Conservation (phyloP, 306 rosid genomes). For the Begonia peltatifolia region DNA sequence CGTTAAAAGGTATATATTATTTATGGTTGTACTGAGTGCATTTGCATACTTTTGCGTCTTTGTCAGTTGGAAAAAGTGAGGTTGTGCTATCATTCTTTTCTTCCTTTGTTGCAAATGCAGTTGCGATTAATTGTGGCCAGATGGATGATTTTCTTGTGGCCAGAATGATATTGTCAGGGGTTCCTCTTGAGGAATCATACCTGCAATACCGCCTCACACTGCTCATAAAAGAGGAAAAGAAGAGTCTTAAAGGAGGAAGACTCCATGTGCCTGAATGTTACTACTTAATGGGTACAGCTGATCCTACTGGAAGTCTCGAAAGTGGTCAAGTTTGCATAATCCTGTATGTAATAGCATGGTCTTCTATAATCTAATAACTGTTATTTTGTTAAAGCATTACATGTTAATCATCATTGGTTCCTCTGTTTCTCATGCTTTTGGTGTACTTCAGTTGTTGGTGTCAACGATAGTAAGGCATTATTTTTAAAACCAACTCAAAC, state of each 20-base stretch:
- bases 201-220: conserved; percentile 30
- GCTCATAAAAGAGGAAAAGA: conserved; percentile 27
- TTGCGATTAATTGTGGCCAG: conserved; percentile 25
- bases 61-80: neutral
- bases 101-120: conserved; percentile 23
- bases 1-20: conserved; percentile 38
- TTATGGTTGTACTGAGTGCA: conserved; percentile 1
- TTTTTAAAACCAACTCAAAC: too few species aligned
- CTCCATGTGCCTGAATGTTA: conserved; percentile 32
- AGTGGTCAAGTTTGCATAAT: conserved; percentile 53
- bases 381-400: too few species aligned
- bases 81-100: neutral
- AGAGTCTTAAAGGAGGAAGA: conserved; percentile 35
- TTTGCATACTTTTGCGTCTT: neutral
- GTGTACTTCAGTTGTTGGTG: too few species aligned
- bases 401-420: too few species aligned
- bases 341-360: conserved; percentile 32
- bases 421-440: too few species aligned
- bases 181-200: conserved; percentile 66
- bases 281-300: conserved; percentile 76
- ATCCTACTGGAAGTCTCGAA: conserved; percentile 46
- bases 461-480: too few species aligned
- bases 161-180: conserved; percentile 53
- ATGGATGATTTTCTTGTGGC: conserved; percentile 37
- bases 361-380: too few species aligned